Conservation (phyloP, 2,329 filamentous ascomycete species). For the Madurella mycetomatis region DNA sequence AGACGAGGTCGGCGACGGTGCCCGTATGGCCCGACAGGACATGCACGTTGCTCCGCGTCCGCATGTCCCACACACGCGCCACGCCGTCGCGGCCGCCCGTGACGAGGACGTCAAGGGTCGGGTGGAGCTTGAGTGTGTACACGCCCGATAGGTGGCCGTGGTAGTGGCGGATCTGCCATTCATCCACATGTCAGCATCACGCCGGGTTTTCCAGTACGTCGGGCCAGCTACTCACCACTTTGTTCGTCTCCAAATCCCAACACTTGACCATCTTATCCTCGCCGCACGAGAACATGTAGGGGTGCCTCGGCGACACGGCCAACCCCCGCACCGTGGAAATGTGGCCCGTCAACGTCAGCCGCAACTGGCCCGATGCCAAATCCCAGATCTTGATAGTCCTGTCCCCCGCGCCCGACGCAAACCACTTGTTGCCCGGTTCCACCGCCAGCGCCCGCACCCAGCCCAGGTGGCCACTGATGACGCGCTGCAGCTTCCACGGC, state of each 20-base stretch:
- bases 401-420: slow-evolving; percentile 91
- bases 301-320: slow-evolving; percentile 87
- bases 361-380: slow-evolving; percentile 77
- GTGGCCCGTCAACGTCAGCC: slow-evolving; percentile 85
- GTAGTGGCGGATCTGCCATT: slow-evolving; percentile 71
- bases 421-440: slow-evolving; percentile 96
- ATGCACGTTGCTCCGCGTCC: slow-evolving; percentile 91
- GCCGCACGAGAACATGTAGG: slow-evolving; percentile 94
- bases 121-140: slow-evolving; percentile 89
- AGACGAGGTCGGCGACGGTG: slow-evolving; percentile 83
- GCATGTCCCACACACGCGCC: slow-evolving; percentile 97
- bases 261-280: slow-evolving; percentile 99
- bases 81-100: slow-evolving; percentile 94
- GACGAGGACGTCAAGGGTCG: slow-evolving; percentile 88
- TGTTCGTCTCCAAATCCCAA: slow-evolving; percentile 99
- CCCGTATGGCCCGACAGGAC: slow-evolving; percentile 86
- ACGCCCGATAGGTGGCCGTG: slow-evolving; percentile 96
- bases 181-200: neutral
- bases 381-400: slow-evolving; percentile 99
- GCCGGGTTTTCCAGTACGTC: neutral
- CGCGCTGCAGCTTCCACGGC: slow-evolving; percentile 97
- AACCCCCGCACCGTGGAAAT: slow-evolving; percentile 90
- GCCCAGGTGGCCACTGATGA: slow-evolving; percentile 92
- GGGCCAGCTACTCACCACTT: slow-evolving; percentile 50
- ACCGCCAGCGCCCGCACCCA: slow-evolving; percentile 90